A percentile compares a stretch with the other conserved stretches of the same genome.
phyloP scores from a whole-genome alignment of 2,329 filamentous ascomycete species.

The Ceratocystis huliohia region DNA sequence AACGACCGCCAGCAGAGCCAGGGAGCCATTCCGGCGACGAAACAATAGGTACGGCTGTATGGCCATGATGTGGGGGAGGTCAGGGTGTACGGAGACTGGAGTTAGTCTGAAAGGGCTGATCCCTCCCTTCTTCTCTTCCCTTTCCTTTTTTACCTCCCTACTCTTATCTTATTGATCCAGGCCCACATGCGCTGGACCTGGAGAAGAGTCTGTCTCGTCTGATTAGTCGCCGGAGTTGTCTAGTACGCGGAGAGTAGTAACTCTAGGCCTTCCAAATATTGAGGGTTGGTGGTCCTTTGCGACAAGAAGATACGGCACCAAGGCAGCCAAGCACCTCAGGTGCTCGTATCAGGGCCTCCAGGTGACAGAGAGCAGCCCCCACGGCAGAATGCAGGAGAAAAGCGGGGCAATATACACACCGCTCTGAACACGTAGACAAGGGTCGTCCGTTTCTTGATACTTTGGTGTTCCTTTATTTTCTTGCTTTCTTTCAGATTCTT shows the following conservation, averaged over 20 bases:
- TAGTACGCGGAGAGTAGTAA: too few relatives aligned
- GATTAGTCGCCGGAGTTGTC: neutral
- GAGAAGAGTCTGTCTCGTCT: neutral
- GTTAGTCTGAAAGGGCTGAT: neutral
- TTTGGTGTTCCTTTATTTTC: slow-evolving; percentile 6
- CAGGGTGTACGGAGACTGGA: neutral
- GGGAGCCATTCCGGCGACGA: slow-evolving; percentile 6
- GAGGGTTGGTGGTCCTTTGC: too few relatives aligned
- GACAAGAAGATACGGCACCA: too few relatives aligned
- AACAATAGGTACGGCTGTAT: neutral
- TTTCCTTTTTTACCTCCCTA: neutral
- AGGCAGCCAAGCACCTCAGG: neutral
- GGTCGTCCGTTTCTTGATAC: neutral
- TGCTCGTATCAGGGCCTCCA: neutral
- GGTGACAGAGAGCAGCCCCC: neutral
- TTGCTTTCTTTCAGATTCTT: neutral
- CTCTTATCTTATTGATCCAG: neutral
- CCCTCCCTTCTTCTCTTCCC: neutral
- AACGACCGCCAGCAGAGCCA: neutral
- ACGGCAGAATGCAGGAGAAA: neutral
- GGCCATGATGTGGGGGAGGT: neutral
- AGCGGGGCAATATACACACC: neutral
- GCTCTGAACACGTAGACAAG: neutral
- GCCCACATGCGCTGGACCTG: neutral
- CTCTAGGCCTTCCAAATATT: too few relatives aligned